phyloP scores from a whole-genome alignment of 352 stramenopile genomes.

The Pythium vanterpoolii region DNA sequence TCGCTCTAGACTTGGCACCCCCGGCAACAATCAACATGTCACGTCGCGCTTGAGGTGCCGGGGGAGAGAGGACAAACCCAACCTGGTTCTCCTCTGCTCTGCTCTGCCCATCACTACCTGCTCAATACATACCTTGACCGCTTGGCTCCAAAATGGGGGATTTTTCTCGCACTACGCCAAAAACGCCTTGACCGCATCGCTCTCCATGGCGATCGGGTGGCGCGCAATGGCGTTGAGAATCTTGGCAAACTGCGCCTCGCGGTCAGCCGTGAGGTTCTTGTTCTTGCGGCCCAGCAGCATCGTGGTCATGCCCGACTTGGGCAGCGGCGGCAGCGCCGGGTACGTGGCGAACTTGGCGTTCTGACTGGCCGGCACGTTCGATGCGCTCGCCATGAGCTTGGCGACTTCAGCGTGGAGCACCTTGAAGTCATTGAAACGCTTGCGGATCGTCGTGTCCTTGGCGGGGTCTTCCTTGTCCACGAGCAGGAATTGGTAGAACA shows the following conservation, averaged over 20 bases:
- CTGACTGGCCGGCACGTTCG: constrained; percentile 42
- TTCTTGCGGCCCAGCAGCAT: constrained; percentile 47
- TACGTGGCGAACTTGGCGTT: constrained; percentile 57
- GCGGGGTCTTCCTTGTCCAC: constrained; percentile 37
- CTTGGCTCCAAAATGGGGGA: background rate
- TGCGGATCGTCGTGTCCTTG: constrained; percentile 47
- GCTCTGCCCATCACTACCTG: background rate
- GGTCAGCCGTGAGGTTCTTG: constrained; percentile 50
- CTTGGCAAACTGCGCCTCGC: constrained; percentile 52
- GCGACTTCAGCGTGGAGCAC: constrained; percentile 43
- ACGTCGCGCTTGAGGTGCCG: background rate
- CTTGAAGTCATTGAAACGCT: constrained; percentile 82
- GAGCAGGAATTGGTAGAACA: constrained; percentile 62
- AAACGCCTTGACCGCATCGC: constrained; percentile 44
- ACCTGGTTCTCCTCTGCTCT: constrained; percentile 6
- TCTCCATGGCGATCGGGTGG: constrained; percentile 51
- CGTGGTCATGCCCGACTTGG: constrained; percentile 36
- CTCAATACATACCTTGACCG: constrained; percentile 11
- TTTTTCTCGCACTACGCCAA: constrained; percentile 26
- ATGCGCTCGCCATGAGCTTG: constrained; percentile 53
- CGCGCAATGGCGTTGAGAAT: constrained; percentile 61
- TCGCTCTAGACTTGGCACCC: background rate
- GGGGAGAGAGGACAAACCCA: background rate
- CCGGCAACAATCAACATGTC: too few species aligned
- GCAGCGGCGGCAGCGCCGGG: constrained; percentile 53